These are phyloP conservation scores for Gracilaria domingensis DNA, from an alignment of 23 red algal genomes.

Conservation along the genomic window DNA sequence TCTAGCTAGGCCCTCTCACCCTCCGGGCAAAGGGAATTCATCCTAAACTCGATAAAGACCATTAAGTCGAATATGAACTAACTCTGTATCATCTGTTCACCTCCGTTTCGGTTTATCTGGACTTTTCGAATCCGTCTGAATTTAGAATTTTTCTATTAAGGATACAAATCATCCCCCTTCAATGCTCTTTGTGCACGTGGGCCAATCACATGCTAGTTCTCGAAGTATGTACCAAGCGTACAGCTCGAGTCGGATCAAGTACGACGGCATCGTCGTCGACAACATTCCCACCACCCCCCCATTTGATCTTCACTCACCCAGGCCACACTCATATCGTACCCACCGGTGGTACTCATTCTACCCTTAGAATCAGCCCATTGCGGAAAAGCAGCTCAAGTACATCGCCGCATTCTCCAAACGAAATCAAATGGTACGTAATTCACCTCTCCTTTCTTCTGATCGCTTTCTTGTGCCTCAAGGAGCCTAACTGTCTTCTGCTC, in stretches of 20 bases:
- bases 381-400: not conserved
- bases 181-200: not conserved
- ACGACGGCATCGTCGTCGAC: not conserved
- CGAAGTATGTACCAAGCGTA: not conserved
- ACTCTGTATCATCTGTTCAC: no score
- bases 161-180: not conserved
- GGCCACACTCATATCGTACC: not conserved
- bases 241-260: not conserved
- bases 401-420: not conserved
- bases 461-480: not conserved
- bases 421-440: slow-evolving; percentile 10
- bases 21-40: not conserved
- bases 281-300: not conserved
- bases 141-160: not conserved
- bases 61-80: no score
- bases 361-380: not conserved
- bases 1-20: not conserved
- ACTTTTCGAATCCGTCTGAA: not conserved
- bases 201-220: not conserved
- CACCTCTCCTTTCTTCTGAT: not conserved
- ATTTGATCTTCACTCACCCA: not conserved
- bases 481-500: not conserved
- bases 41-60: not conserved
- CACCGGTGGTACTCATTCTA: not conserved
- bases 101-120: not conserved